Conservation (phyloP, 495 filamentous ascomycete species). For the Mycothermus thermophilus region DNA sequence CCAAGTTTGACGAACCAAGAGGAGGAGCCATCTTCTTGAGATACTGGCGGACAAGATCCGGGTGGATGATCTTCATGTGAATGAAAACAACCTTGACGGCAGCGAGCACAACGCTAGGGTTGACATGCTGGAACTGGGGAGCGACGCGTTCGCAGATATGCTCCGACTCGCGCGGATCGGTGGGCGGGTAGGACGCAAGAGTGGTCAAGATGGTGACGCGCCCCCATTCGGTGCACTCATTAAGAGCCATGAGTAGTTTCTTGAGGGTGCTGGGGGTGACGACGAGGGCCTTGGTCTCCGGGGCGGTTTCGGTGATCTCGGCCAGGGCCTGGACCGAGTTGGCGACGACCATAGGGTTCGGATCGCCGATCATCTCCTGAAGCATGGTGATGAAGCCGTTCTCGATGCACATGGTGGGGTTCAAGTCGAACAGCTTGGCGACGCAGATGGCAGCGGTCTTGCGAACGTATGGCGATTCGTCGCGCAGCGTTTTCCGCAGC, state of each 20-base stretch:
- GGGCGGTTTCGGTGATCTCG: conserved; percentile 81
- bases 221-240: conserved; percentile 99
- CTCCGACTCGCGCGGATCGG: conserved; percentile 88
- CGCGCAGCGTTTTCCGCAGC: conserved; percentile 84
- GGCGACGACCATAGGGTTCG: conserved; percentile 97
- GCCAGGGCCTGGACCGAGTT: conserved; percentile 88
- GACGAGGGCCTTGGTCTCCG: conserved; percentile 74
- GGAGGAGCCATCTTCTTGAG: conserved; percentile 97
- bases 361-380: conserved; percentile 92
- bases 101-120: conserved; percentile 88
- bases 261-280: conserved; percentile 73
- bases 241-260: conserved; percentile 91
- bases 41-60: conserved; percentile 67
- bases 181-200: conserved; percentile 72
- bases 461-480: conserved; percentile 95
- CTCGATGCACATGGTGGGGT: conserved; percentile 80
- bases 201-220: conserved; percentile 85
- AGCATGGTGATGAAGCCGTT: conserved; percentile 94
- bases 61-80: conserved; percentile 76
- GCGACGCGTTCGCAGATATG: conserved; percentile 95
- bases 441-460: conserved; percentile 98
- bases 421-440: conserved; percentile 93
- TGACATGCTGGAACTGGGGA: conserved; percentile 97
- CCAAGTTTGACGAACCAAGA: conserved; percentile 44
- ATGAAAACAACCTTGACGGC: conserved; percentile 97